Base-by-base conservation (phyloP, 148 eudicot species). In the Chenopodium album region DNA sequence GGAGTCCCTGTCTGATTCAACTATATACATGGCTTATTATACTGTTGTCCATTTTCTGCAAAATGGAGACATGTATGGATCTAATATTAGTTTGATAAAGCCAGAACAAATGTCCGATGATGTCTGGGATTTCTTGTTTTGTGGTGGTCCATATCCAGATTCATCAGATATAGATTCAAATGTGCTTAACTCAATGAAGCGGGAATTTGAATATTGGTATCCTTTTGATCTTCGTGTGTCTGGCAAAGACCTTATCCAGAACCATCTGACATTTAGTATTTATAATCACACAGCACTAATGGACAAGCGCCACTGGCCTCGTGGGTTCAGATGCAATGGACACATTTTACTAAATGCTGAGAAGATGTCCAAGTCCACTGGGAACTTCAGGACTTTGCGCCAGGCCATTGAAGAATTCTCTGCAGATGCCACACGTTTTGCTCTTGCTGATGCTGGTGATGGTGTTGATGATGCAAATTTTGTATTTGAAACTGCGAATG, bases 381-480 rank as follows among this genome's bases (percentile, higher is more conserved):
- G 98, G 22, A 95, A 95, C 77, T 95, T 93, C 87, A 85, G 91
- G 82, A 95, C 98, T 12, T 81, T 93, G 29, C 87, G 90, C 0
- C 84, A 95, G 81, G 94, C 97, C 17, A 95, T 93, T 66, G 86
- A 90, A 73, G 97, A 95, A 79, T 95, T 92, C 73, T 92, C 98
- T 28, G 97, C 98, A 26, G 98, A 93, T 85, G 93, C 95, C 71
- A 91, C 93, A 8, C 81, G 93, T 60, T 95, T 95, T 83, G 88
- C 96, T 19, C 97, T 95, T 85, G 96, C 93, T 44, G 96, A 95
- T 88, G 97, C 98, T 1, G 98, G 98, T 32, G 98, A 95, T 81
- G 98, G 97, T 28, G 94, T 95, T 85, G 98, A 95, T 82, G 98
- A 95, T 82, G 98, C 97, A 17, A 95, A 95, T 66, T 93, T 95